These are phyloP conservation scores for Lentinula raphanica DNA, from an alignment of 768 basidiomycete genomes.

Conservation along the genomic window DNA sequence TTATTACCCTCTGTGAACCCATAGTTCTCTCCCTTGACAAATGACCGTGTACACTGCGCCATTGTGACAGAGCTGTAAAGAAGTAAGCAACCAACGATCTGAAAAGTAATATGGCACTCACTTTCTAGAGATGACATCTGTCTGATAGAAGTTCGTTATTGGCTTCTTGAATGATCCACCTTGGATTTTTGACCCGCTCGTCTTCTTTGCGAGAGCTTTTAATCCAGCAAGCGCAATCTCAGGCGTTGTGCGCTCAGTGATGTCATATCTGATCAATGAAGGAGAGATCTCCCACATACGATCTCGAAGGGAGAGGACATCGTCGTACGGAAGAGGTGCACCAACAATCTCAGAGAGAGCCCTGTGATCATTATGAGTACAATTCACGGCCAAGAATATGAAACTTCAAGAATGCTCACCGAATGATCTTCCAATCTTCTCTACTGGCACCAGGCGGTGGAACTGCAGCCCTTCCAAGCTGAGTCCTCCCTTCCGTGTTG, in stretches of 20 bases:
- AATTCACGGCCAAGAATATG: background rate
- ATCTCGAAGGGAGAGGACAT: conserved; percentile 76
- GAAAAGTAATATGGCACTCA: conserved; percentile 37
- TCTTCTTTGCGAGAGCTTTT: conserved; percentile 45
- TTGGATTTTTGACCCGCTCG: conserved; percentile 51
- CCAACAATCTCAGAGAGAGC: conserved; percentile 89
- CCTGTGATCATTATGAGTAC: conserved; percentile 30
- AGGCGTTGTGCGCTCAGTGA: conserved; percentile 67
- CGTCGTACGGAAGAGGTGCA: conserved; percentile 81
- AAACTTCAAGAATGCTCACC: conserved; percentile 38
- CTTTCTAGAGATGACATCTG: conserved; percentile 92
- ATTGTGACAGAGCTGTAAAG: conserved; percentile 79
- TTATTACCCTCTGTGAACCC: conserved; percentile 48
- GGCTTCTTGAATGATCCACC: conserved; percentile 68
- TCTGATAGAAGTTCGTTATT: conserved; percentile 92
- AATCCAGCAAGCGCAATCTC: conserved; percentile 73
- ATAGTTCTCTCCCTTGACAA: conserved; percentile 69
- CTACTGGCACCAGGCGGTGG: conserved; percentile 90
- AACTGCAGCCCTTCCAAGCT: conserved; percentile 88
- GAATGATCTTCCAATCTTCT: conserved; percentile 97
- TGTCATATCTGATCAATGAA: conserved; percentile 79
- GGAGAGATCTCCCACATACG: conserved; percentile 98
- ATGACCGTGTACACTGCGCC: conserved; percentile 89
- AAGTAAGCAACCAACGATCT: conserved; percentile 1
- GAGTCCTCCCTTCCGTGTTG: conserved; percentile 92